Base-by-base conservation (phyloP, 1,284 basidiomycete genomes). In the Peniophora sp. region DNA sequence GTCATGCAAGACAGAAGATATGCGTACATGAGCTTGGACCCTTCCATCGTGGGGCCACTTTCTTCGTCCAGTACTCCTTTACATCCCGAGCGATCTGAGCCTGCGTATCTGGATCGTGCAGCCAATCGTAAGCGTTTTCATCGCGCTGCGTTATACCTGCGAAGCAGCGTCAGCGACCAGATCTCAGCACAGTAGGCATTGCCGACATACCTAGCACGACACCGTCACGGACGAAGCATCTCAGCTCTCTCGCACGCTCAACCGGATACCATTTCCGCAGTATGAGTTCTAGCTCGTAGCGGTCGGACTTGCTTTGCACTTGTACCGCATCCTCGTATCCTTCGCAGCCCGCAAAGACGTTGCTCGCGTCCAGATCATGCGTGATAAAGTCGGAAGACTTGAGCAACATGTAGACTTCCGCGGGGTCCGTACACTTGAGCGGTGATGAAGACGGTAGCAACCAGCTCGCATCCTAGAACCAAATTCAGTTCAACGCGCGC, bases 351-450 rank as follows among this genome's bases (percentile, higher is more conserved):
- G 79, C 77, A 52, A 90, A 88, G 14, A 90, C 81, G 35, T 61
- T 71, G 15, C 72, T 72, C 3, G 70, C 61, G 55, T 76, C 77
- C 3, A 96, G 65, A 62, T 95, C 95, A 57, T 96, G 89, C 6
- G 80, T 76, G 44, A 93, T 74, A 58, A 97, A 97, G 64, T 97
- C 92, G 46, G 90, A 93, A 2, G 90, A 91, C 67, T 99, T 99
- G 56, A 99, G 77, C 0, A 97, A 71, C 44, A 97, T 75, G 65
- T 97, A 98, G 23, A 98, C 84, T 58, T 99, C 96, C 3, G 87
- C 81, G 0, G 94, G 92, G 1, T 83, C 81, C 6, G 81, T 85
- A 66, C 95, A 97, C 68, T 88, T 88, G 37, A 98, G 71, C 0
- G 89, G 92, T 1, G 88, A 83, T 3, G 86, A 85, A n/a, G 88